These are phyloP conservation scores for Leishmania braziliensis DNA, from an alignment of 208 protist genomes.

Conservation along the genomic window DNA sequence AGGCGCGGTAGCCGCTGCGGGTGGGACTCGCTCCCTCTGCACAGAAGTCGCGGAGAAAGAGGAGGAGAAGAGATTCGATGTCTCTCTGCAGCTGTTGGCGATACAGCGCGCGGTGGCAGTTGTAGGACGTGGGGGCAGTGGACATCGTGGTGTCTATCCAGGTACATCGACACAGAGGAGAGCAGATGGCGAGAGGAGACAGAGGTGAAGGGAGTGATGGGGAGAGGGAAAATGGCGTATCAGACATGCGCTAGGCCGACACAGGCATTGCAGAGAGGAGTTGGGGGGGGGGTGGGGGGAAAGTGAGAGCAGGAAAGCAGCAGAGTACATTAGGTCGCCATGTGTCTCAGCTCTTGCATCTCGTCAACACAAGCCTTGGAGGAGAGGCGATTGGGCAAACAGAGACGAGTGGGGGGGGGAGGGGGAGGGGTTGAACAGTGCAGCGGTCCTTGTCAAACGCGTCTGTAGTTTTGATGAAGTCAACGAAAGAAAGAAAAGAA, in stretches of 20 bases:
- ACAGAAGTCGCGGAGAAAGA: slow-evolving; percentile 19
- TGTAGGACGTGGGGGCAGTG: neutral
- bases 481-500: neutral
- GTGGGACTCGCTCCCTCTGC: neutral
- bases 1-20: slow-evolving; percentile 4
- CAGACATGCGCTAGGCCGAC: neutral
- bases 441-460: neutral
- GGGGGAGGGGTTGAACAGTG: neutral
- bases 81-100: slow-evolving; percentile 10
- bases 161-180: neutral
- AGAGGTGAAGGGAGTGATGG: neutral
- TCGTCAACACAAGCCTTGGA: neutral
- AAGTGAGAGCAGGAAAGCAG: neutral
- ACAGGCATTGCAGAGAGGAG: neutral
- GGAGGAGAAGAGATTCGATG: slow-evolving; percentile 13
- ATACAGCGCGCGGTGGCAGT: neutral
- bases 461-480: neutral
- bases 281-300: neutral
- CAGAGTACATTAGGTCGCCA: neutral
- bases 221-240: neutral
- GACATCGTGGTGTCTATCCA: neutral
- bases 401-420: neutral
- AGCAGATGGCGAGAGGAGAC: neutral
- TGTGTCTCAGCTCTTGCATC: neutral
- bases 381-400: neutral